Evolutionary conservation across 2,329 filamentous ascomycete species (phyloP).

Genomic region (Neofusicoccum parvum): DNA sequence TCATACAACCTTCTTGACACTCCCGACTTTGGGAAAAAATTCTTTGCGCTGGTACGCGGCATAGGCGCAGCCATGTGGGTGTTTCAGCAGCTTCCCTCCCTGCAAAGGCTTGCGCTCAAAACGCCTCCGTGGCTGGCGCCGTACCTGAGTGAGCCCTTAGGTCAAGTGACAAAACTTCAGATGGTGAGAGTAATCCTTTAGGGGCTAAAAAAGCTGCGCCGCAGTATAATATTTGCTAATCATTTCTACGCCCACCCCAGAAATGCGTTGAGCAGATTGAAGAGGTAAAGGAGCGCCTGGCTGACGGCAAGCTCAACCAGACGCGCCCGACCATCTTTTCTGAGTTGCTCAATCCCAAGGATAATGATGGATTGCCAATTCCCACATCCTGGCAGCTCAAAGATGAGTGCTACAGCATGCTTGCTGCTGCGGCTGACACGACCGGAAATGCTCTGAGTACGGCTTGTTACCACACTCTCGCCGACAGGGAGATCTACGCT

Average conservation of each 20-base stretch:
- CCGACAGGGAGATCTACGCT: constrained; percentile 31
- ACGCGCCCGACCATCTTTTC: constrained; percentile 33
- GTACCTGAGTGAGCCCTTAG: constrained; percentile 25
- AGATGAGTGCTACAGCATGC: constrained; percentile 32
- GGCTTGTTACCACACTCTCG: constrained; percentile 33
- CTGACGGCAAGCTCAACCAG: constrained; percentile 23
- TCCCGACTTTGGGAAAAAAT: constrained; percentile 28
- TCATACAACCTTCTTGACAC: constrained; percentile 34
- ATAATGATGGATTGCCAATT: constrained; percentile 27
- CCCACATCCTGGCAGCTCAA: constrained; percentile 30
- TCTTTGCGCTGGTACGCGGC: constrained; percentile 30
- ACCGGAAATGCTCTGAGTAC: constrained; percentile 40
- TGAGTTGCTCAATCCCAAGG: constrained; percentile 26
- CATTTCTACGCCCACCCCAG: background rate
- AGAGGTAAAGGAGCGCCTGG: constrained; percentile 24
- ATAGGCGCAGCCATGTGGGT: constrained; percentile 27
- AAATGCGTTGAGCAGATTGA: constrained; percentile 24
- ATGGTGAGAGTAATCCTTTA: background rate
- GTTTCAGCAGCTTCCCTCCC: constrained; percentile 29
- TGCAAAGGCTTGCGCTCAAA: constrained; percentile 19
- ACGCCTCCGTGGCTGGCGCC: constrained; percentile 30
- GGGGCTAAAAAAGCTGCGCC: too few species aligned
- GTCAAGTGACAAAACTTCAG: constrained; percentile 25
- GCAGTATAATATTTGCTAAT: too few species aligned
- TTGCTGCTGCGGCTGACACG: constrained; percentile 37